Evolutionary conservation across 1,139 yeast species (phyloP).

Genomic region (Kurtzmaniella natalensis): DNA sequence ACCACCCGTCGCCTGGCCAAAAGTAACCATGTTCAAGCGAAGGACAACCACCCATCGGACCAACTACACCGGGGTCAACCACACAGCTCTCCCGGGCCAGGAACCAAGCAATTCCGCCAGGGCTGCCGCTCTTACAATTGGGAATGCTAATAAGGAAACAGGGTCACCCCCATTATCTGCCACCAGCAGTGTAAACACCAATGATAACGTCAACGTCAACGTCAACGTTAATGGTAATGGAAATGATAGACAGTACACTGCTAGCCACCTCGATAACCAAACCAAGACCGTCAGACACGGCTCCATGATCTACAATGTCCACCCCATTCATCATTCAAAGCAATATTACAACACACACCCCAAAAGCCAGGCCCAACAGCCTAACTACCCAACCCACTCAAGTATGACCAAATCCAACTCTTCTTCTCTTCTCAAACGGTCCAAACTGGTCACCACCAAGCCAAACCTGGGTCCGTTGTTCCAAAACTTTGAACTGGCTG

Average conservation of each 20-base stretch:
- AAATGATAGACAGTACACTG: conserved; percentile 1
- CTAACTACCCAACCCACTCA: no score
- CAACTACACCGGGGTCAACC: conserved; percentile 46
- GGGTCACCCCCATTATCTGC: no score
- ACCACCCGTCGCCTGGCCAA: no score
- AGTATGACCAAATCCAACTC: no score
- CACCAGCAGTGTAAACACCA: conserved; percentile 7
- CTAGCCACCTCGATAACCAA: background rate
- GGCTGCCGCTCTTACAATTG: conserved; percentile 47
- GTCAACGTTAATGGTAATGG: background rate
- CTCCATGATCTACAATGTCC: background rate
- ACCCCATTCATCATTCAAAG: no score
- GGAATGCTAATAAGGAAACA: conserved; percentile 26
- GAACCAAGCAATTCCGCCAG: conserved; percentile 40
- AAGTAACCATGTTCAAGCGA: background rate
- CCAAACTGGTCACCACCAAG: conserved; percentile 6
- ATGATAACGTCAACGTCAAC: no score
- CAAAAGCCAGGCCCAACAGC: no score
- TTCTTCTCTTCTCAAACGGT: conserved; percentile 7
- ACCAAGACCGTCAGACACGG: background rate
- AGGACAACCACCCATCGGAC: conserved; percentile 21
- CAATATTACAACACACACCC: no score
- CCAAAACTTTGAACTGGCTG: conserved; percentile 1
- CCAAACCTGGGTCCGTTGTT: conserved; percentile 5
- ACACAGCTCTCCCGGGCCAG: conserved; percentile 25